These are phyloP conservation scores for Apiotrichum sp. DNA, from an alignment of 1,284 basidiomycete species.

Conservation along the genomic window DNA sequence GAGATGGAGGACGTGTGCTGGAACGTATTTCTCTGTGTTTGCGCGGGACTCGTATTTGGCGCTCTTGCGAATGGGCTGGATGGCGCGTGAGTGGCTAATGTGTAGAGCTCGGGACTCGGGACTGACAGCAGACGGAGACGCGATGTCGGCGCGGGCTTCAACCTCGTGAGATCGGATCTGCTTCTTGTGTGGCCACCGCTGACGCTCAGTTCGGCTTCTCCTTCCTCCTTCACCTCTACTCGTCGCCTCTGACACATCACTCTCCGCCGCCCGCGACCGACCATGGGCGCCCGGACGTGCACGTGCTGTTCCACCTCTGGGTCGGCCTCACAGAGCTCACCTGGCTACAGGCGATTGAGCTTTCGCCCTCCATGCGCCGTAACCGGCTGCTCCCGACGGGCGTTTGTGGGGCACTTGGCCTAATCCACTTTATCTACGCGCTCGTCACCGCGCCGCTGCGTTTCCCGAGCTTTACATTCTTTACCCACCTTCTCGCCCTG, in stretches of 20 bases:
- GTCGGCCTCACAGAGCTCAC: constrained; percentile 42
- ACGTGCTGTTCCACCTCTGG: constrained; percentile 44
- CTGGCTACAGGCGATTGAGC: constrained; percentile 41
- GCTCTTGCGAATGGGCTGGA: constrained; percentile 41
- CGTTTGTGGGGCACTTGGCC: constrained; percentile 38
- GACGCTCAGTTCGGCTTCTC: constrained; percentile 33
- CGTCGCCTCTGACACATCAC: constrained; percentile 43
- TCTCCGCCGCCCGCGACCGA: constrained; percentile 21
- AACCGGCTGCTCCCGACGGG: constrained; percentile 42
- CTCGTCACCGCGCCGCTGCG: constrained; percentile 31
- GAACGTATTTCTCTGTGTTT: constrained; percentile 43
- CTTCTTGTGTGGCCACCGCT: not conserved
- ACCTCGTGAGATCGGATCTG: constrained; percentile 28
- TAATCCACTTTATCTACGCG: constrained; percentile 39
- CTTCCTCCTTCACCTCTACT: constrained; percentile 44
- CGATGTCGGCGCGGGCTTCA: constrained; percentile 40
- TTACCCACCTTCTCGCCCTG: constrained; percentile 43
- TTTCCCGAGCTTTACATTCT: constrained; percentile 44
- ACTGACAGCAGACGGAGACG: constrained; percentile 24
- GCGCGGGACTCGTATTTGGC: constrained; percentile 32
- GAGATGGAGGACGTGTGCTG: constrained; percentile 42
- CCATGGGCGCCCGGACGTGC: constrained; percentile 38
- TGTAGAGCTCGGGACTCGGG: not conserved
- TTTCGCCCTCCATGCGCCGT: constrained; percentile 24
- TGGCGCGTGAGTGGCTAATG: constrained; percentile 22